Evolutionary conservation across 2,329 filamentous ascomycete species (phyloP).

Genomic region (Knufia petricola): DNA sequence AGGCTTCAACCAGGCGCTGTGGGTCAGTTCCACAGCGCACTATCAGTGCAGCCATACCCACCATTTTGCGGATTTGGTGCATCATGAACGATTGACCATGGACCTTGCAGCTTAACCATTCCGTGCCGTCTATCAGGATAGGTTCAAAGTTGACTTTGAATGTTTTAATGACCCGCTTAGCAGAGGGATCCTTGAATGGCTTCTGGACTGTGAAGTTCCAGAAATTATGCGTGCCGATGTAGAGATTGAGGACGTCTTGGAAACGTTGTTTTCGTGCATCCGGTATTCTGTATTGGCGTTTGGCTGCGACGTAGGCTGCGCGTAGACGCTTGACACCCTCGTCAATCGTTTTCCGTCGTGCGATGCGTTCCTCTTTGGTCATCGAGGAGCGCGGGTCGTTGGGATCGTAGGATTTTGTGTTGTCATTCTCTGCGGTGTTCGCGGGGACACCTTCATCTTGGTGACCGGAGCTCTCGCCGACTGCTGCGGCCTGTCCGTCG

Average conservation of each 20-base stretch:
- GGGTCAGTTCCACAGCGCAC: slow-evolving; percentile 74
- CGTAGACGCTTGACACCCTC: slow-evolving; percentile 65
- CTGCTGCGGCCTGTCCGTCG: neutral
- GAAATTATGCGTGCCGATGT: slow-evolving; percentile 79
- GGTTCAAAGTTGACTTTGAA: slow-evolving; percentile 69
- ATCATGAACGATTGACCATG: slow-evolving; percentile 99
- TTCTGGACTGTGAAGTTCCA: slow-evolving; percentile 98
- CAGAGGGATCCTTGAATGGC: slow-evolving; percentile 65
- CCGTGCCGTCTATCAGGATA: slow-evolving; percentile 78
- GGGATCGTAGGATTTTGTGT: slow-evolving; percentile 10
- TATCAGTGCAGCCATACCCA: slow-evolving; percentile 77
- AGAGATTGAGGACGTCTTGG: slow-evolving; percentile 63
- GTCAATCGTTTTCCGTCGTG: slow-evolving; percentile 36
- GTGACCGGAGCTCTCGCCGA: neutral
- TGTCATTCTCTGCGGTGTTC: slow-evolving; percentile 10
- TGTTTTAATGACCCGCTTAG: slow-evolving; percentile 84
- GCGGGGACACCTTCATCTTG: neutral
- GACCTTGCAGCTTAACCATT: slow-evolving; percentile 93
- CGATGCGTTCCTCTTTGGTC: slow-evolving; percentile 6
- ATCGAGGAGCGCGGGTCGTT: slow-evolving; percentile 13
- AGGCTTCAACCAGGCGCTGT: slow-evolving; percentile 62
- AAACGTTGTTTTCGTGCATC: slow-evolving; percentile 61
- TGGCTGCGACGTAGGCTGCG: slow-evolving; percentile 68
- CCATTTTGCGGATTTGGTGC: slow-evolving; percentile 99
- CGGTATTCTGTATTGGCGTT: slow-evolving; percentile 74